phyloP scores from a whole-genome alignment of 2,329 filamentous ascomycete species.

The Plectosphaerella cucumerina region DNA sequence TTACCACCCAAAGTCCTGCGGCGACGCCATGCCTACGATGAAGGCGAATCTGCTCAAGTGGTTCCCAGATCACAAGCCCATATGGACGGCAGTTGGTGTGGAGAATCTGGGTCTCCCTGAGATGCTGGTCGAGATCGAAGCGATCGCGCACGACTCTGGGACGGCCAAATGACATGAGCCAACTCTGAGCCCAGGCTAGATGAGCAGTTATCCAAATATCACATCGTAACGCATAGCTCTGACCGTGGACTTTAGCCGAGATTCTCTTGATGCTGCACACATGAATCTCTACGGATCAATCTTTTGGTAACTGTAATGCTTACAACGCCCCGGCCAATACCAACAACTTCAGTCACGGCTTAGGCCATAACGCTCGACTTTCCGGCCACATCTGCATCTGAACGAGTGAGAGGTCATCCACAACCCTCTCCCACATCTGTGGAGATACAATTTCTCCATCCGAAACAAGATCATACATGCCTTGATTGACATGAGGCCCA shows the following conservation, averaged over 20 bases:
- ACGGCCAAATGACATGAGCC: no score
- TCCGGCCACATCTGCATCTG: conserved; percentile 66
- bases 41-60: conserved; percentile 35
- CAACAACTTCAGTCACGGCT: no score
- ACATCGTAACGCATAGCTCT: no score
- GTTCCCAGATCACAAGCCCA: background rate
- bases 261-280: no score
- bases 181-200: no score
- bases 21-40: conserved; percentile 33
- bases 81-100: conserved; percentile 47
- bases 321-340: no score
- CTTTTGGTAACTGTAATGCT: no score
- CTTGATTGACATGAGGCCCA: conserved; percentile 70
- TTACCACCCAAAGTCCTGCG: conserved; percentile 35
- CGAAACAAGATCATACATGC: conserved; percentile 76
- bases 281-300: no score
- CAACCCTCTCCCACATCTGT: conserved; percentile 74
- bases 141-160: conserved; percentile 25
- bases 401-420: conserved; percentile 72
- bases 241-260: no score
- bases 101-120: conserved; percentile 34
- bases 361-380: no score
- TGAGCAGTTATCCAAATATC: no score
- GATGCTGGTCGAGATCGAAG: conserved; percentile 56
- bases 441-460: conserved; percentile 80